Evolutionary conservation across 164 flowering plant genomes (phyloP), one percentile per base, ranked within the genome.

Genomic region (Saururus chinensis): DNA sequence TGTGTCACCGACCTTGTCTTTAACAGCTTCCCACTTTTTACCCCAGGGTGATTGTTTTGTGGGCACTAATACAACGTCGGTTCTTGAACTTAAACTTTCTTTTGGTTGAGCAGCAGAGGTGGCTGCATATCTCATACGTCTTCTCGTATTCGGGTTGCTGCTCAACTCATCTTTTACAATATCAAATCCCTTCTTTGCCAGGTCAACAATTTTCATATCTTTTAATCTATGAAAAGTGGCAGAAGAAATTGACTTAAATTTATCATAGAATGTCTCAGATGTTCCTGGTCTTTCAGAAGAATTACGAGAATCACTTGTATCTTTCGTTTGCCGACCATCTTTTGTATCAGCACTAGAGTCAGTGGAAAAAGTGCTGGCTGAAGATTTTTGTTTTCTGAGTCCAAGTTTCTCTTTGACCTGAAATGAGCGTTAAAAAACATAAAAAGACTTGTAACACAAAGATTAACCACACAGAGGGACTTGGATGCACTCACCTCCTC

Each of bases 91-190:
- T 80, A 69, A 81, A 73, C 86, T 88, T 59, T 71, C 87, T 12
- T 72, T 74, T 49, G 79, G 56, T 57, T 78, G 26, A 42, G 92
- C 65, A 26, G 88, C 56, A 62, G 92, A 65, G 25, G 86, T 56
- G 59, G 81, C 75, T 42, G 73, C 77, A 68, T 79, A 67, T 61
- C 77, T 80, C 64, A 85, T 68, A 41, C 66, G 89, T 73, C 77
- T 85, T 68, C 81, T 85, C 81, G 66, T 86, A 62, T 61, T 73
- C 48, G 91, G 77, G 14, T 64, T 85, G 48, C 88, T 79, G 56
- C 77, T 80, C 63, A 95, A 70, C 74, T 95, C 99, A 65, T 95
- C 99, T 81, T 84, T 90, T 41, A 95, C 83, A 41, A 85, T 73
- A 19, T 77, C 86, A 72, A 75, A 85, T 49, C 95, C 96, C 74